Conservation (phyloP, 345 rosid genomes). For the Eucalyptus guilfoylei region DNA sequence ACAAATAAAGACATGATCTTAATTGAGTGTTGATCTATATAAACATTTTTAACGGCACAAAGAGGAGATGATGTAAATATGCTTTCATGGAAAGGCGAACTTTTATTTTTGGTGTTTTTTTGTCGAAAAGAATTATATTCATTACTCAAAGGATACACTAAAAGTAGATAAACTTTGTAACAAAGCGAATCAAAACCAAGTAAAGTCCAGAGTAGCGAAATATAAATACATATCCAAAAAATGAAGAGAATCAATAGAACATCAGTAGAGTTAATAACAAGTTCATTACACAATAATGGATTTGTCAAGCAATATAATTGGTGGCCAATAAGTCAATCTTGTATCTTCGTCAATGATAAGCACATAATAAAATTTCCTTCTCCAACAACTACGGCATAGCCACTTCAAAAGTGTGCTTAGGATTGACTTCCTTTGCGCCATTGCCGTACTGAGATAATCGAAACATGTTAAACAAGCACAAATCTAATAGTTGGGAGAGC, state of each 20-base stretch:
- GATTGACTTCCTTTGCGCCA: not conserved
- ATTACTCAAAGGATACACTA: not conserved
- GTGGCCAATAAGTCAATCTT: not conserved
- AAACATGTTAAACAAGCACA: not conserved
- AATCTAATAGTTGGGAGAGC: not conserved
- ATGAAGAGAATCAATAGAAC: not conserved
- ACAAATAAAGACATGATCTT: not conserved
- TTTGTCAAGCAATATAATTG: not conserved
- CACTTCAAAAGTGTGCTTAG: not conserved
- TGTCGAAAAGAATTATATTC: too few species aligned
- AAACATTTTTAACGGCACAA: not conserved
- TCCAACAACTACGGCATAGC: not conserved
- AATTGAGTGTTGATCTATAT: not conserved
- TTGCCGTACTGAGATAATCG: fast-evolving
- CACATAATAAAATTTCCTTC: not conserved
- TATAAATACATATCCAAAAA: not conserved
- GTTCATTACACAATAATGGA: not conserved
- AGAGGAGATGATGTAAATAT: not conserved
- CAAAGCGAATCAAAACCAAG: fast-evolving
- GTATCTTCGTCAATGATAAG: not conserved
- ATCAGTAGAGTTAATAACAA: not conserved
- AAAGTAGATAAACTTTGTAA: too few species aligned
- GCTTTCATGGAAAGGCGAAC: not conserved
- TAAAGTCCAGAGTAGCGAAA: not conserved
- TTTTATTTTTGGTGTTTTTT: too few species aligned